phyloP scores from a whole-genome alignment of 257 asterid genomes.

The Lavandula angustifolia region DNA sequence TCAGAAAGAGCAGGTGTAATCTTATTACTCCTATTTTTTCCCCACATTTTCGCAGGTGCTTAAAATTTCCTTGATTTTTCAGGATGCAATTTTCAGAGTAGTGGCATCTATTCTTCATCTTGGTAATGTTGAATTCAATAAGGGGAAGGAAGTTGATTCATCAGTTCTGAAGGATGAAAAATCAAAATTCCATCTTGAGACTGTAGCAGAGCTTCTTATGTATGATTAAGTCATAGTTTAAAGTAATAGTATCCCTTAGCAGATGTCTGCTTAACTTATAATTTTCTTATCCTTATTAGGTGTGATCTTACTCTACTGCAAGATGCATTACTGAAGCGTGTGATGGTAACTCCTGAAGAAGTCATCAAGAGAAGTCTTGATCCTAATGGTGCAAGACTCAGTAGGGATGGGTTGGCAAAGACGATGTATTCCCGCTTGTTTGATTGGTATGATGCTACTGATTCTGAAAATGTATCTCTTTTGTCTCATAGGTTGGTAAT shows the following conservation, averaged over 20 bases:
- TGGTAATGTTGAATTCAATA: conserved; percentile 80
- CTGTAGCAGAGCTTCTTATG: conserved; percentile 89
- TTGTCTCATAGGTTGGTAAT: conserved; percentile 27
- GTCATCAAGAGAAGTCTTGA: conserved; percentile 98
- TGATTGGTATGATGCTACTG: conserved; percentile 66
- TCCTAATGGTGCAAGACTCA: conserved; percentile 75
- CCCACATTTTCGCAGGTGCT: conserved; percentile 23
- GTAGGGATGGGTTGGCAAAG: conserved; percentile 95
- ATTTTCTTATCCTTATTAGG: conserved; percentile 46
- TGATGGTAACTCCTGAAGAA: conserved; percentile 98
- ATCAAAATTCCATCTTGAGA: conserved; percentile 84
- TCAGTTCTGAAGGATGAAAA: conserved; percentile 86
- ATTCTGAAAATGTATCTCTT: conserved; percentile 5
- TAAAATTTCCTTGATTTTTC: conserved; percentile 33
- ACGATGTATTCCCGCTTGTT: conserved; percentile 87
- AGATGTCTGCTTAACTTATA: conserved; percentile 26
- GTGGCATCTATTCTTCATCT: conserved; percentile 95
- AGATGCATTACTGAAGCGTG: conserved; percentile 92
- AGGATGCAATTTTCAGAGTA: conserved; percentile 98
- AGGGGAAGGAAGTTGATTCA: conserved; percentile 82
- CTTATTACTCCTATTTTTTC: conserved; percentile 27
- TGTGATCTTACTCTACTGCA: conserved; percentile 68
- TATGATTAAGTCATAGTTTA: conserved; percentile 37
- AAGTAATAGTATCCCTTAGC: neutral
- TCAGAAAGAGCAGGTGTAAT: conserved; percentile 77